Conservation (phyloP, 177 flowering plant genomes). For the Vitis hybrid region DNA sequence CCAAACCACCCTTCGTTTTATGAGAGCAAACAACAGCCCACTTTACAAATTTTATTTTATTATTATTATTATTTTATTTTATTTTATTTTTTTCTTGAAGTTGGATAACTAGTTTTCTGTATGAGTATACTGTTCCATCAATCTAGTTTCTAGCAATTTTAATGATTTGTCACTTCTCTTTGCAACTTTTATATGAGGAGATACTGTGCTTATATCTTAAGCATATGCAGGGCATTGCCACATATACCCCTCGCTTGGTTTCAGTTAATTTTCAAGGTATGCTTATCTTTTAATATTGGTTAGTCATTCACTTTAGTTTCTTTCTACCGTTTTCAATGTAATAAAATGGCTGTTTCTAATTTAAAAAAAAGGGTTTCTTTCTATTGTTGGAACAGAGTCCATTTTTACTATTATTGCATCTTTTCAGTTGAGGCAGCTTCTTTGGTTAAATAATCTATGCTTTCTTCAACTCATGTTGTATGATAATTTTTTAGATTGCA, state of each 20-base stretch:
- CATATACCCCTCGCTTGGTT: slow-evolving; percentile 87
- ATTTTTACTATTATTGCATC: neutral
- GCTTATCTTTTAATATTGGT: slow-evolving; percentile 2
- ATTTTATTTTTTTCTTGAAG: too few species aligned
- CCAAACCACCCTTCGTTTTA: too few species aligned
- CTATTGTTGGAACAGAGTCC: too few species aligned
- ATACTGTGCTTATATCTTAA: slow-evolving; percentile 7
- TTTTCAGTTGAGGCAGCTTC: neutral
- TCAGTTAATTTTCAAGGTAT: slow-evolving; percentile 80
- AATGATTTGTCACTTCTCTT: neutral
- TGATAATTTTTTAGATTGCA: neutral
- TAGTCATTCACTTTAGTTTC: neutral
- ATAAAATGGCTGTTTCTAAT: too few species aligned
- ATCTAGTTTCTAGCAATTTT: too few species aligned
- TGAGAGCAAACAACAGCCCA: too few species aligned
- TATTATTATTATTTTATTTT: too few species aligned
- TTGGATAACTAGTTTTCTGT: neutral
- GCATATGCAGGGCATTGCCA: slow-evolving; percentile 61
- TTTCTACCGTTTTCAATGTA: neutral
- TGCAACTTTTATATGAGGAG: neutral
- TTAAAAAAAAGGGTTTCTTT: too few species aligned
- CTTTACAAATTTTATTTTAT: too few species aligned
- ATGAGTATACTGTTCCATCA: neutral
- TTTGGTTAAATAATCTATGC: neutral
- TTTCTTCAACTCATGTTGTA: neutral